phyloP scores from a whole-genome alignment of 345 rosid species.

The Rhodamnia rubescens region DNA sequence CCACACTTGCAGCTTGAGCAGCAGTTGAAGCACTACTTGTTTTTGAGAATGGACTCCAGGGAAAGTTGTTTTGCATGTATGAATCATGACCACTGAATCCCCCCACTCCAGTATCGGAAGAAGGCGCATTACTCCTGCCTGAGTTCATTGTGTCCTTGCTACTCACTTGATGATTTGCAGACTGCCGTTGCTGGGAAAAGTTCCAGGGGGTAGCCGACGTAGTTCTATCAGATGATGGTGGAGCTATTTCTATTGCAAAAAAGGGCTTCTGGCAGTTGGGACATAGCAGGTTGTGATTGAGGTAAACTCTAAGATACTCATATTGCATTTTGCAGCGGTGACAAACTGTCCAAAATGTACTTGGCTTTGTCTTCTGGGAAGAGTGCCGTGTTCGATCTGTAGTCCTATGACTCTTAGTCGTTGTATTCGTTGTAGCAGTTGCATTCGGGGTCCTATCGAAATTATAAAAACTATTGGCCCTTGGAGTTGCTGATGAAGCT shows the following conservation, averaged over 20 bases:
- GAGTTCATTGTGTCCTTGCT: background rate
- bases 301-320: slow-evolving; percentile 30
- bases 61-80: background rate
- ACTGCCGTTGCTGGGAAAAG: slow-evolving; percentile 10
- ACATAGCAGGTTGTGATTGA: slow-evolving; percentile 28
- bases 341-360: slow-evolving; percentile 39
- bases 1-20: slow-evolving; percentile 10
- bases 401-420: slow-evolving; percentile 2
- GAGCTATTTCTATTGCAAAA: slow-evolving; percentile 25
- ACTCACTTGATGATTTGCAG: slow-evolving; percentile 1
- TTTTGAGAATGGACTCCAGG: slow-evolving; percentile 6
- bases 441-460: background rate
- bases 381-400: background rate
- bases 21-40: background rate
- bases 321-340: slow-evolving; percentile 35
- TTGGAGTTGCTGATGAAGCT: slow-evolving; percentile 1
- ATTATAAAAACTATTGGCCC: slow-evolving; percentile 1
- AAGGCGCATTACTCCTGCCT: background rate
- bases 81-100: background rate
- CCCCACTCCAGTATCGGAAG: background rate
- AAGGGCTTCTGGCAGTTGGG: slow-evolving; percentile 32
- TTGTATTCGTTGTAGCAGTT: slow-evolving; percentile 2
- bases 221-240: slow-evolving; percentile 13
- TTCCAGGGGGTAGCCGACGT: slow-evolving; percentile 10
- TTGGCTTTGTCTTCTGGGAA: slow-evolving; percentile 11